Conservation (phyloP, 257 asterid genomes). For the Solanum arcanum region DNA sequence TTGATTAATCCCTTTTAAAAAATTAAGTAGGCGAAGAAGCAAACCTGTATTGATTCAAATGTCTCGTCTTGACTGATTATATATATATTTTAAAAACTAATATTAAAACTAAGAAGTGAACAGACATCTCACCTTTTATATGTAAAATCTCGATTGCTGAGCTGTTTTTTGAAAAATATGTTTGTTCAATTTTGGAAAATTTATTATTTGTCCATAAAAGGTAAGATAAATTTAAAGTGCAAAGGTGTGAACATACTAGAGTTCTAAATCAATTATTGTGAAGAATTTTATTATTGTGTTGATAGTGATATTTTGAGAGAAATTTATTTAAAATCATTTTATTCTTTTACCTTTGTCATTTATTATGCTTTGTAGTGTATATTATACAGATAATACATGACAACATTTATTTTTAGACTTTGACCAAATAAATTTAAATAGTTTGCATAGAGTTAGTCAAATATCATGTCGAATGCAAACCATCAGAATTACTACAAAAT, state of each 20-base stretch:
- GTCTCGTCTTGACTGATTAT: too few relatives aligned
- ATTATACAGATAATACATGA: too few relatives aligned
- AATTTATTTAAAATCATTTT: background rate
- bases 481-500: too few relatives aligned
- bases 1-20: background rate
- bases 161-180: background rate
- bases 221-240: background rate
- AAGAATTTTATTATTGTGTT: background rate
- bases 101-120: background rate
- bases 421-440: background rate
- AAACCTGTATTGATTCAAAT: background rate
- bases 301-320: background rate
- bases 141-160: background rate
- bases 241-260: background rate
- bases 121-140: background rate
- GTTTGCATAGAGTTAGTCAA: too few relatives aligned
- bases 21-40: background rate
- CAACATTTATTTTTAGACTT: background rate
- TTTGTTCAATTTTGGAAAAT: background rate
- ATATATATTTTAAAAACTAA: too few relatives aligned
- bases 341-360: background rate
- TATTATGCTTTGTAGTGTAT: background rate
- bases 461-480: too few relatives aligned
- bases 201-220: background rate
- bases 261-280: background rate